Evolutionary conservation across 2,329 filamentous ascomycete species (phyloP).

Genomic region (Cryphonectria carpinicola): DNA sequence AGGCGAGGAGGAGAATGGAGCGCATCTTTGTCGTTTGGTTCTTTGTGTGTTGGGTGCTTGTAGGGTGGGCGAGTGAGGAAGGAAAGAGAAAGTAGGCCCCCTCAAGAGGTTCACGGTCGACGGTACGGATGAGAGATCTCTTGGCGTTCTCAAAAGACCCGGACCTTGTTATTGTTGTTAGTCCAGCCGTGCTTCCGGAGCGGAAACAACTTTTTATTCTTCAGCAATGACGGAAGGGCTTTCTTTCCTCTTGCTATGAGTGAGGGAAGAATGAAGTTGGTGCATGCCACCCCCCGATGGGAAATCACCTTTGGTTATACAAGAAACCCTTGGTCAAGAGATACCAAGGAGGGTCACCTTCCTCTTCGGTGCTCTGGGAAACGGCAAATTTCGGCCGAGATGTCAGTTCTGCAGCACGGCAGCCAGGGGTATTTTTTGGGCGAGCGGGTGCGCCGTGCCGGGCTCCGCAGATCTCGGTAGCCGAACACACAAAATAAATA

Average conservation of each 20-base stretch:
- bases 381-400: constrained; percentile 7
- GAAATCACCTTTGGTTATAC: background rate
- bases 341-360: constrained; percentile 5
- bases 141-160: background rate
- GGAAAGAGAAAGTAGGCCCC: background rate
- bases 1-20: background rate
- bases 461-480: constrained; percentile 2
- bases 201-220: background rate
- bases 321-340: background rate
- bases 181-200: background rate
- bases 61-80: background rate
- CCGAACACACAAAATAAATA: background rate
- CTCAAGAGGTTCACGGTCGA: background rate
- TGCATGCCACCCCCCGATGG: background rate
- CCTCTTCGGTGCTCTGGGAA: background rate
- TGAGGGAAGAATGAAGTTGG: background rate
- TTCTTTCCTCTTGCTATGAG: background rate
- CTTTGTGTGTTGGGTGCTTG: background rate
- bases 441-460: constrained; percentile 1
- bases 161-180: background rate
- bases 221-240: background rate
- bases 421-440: background rate
- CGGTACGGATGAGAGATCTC: background rate
- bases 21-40: background rate
- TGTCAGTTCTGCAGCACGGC: background rate